phyloP scores from a whole-genome alignment of 345 rosid species.

The Salix caprea region DNA sequence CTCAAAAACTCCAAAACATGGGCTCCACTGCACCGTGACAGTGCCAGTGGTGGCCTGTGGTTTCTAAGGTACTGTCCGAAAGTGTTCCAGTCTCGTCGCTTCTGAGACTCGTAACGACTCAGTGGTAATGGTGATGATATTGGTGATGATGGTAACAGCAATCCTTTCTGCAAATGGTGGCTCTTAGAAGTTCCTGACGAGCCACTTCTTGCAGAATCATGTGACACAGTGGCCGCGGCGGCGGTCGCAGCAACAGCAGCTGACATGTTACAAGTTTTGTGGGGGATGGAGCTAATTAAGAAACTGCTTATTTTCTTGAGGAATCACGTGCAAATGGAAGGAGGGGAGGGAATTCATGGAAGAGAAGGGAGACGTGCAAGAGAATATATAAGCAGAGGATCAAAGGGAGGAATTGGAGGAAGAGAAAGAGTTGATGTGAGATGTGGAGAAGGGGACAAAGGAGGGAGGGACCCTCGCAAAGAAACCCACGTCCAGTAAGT shows the following conservation, averaged over 20 bases:
- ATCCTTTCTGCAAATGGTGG: not conserved
- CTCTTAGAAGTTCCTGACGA: not conserved
- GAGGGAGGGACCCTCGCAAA: conserved; percentile 22
- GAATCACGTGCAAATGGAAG: not conserved
- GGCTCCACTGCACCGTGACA: conserved; percentile 87
- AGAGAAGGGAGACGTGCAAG: not conserved
- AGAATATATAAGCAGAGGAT: not conserved
- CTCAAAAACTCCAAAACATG: conserved; percentile 92
- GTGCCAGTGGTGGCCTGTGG: conserved; percentile 85
- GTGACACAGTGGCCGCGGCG: not conserved
- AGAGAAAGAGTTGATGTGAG: not conserved
- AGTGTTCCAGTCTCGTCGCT: conserved; percentile 95
- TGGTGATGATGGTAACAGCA: not conserved
- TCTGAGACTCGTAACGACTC: conserved; percentile 91
- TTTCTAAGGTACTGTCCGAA: conserved; percentile 88
- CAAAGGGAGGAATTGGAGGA: not conserved
- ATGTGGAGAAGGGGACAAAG: conserved; percentile 9
- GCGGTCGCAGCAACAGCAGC: conserved; percentile 5
- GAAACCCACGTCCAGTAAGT: conserved; percentile 10
- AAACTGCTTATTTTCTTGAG: not conserved
- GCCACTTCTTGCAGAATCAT: conserved; percentile 3
- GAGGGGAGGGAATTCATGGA: not conserved
- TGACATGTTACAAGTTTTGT: not conserved
- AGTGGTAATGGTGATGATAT: conserved; percentile 35
- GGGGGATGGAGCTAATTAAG: not conserved